phyloP scores from a whole-genome alignment of 2,329 filamentous ascomycete species.

The Chrysosphaeria jannelii region DNA sequence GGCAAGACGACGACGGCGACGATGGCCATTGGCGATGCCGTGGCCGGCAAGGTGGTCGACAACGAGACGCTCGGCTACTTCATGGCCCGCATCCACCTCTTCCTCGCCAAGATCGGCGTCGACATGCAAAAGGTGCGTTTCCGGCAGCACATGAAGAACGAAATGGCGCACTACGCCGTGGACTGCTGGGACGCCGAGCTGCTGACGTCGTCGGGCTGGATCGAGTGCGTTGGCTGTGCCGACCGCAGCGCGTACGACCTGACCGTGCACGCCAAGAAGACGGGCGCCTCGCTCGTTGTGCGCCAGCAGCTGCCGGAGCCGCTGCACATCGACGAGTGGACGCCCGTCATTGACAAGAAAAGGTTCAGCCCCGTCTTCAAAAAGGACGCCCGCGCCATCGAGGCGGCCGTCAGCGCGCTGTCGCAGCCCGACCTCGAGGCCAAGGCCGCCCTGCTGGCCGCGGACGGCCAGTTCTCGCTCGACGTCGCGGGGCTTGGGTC shows the following conservation, averaged over 20 bases:
- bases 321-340: slow-evolving; percentile 57
- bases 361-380: slow-evolving; percentile 88
- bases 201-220: slow-evolving; percentile 77
- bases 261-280: slow-evolving; percentile 77
- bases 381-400: slow-evolving; percentile 69
- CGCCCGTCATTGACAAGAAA: slow-evolving; percentile 73
- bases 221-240: slow-evolving; percentile 92
- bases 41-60: slow-evolving; percentile 56
- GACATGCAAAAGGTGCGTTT: slow-evolving; percentile 76
- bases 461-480: slow-evolving; percentile 45
- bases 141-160: slow-evolving; percentile 72
- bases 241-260: slow-evolving; percentile 73
- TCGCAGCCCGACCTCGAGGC: slow-evolving; percentile 58
- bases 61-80: slow-evolving; percentile 98
- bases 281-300: slow-evolving; percentile 59
- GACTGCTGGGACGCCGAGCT: slow-evolving; percentile 98
- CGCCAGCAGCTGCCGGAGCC: slow-evolving; percentile 57
- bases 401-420: slow-evolving; percentile 44
- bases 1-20: slow-evolving; percentile 51
- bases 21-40: slow-evolving; percentile 61
- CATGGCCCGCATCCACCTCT: slow-evolving; percentile 72
- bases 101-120: slow-evolving; percentile 66
- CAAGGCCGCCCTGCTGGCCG: slow-evolving; percentile 41
- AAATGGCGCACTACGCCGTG: slow-evolving; percentile 66
- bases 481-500: slow-evolving; percentile 33